Base-by-base conservation (phyloP, 306 rosid species). In the Potentilla sterilis region DNA sequence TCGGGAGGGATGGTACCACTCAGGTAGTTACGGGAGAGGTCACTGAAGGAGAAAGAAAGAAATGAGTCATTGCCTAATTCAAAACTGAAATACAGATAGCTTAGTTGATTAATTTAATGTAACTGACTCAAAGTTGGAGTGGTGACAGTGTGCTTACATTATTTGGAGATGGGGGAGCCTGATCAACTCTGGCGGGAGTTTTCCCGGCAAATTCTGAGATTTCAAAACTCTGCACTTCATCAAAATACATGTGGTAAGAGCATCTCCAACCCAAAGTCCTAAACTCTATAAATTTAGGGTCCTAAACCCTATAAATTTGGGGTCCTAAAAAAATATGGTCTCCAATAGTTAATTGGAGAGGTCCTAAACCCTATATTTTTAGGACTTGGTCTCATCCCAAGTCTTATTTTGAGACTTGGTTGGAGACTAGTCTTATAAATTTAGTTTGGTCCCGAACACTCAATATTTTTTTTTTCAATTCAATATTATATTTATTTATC, bases 21-120 rank as follows among this genome's bases (percentile, higher is more conserved):
- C 62, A 90, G 84, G 77, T 86, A 88, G 80, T 90, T 90, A 51
- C 85, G 89, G 21, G 87, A 3, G 74, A 90, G 79, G 57, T 90
- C 96, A 38, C 96, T 90, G 81, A 14, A 69, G 3, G 35, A 24
- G 47, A 75, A 61, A 69, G 59, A 72, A 13, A 46, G 28, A 57
- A 24, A 35, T 11, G 49, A 37, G 37, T 16, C 9, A 21, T 34
- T 18, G 35, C 5, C 2, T 46, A 19, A 59, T 19, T 59, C 32
- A 9, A 7, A 10, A 22, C 43, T 14, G 4, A 6, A 16, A 14
- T 15, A 14, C 67, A 32, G 67, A 1, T 63, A 63, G 15, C 15
- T 2, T 12, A 63, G 21, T 15, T 4, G 10, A 63, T 35, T 42
- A 34, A 5, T 15, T 15, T 2, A 34, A 24, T 22, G 28, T 28